phyloP scores from a whole-genome alignment of 2,329 filamentous ascomycete species.

The Epichloe glyceriae region DNA sequence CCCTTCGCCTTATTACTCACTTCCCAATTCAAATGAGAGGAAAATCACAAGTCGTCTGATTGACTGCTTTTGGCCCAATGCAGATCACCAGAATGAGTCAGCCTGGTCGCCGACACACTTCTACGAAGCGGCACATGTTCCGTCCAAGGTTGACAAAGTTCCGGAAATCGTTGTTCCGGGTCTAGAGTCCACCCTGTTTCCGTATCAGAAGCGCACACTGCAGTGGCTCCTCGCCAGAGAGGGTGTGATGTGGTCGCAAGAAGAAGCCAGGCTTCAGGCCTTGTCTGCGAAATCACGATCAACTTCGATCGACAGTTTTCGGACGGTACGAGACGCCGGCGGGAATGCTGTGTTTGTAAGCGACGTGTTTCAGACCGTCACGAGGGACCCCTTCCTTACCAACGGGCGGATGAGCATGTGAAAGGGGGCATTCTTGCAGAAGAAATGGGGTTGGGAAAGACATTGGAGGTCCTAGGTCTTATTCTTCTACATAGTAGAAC shows the following conservation, averaged over 20 bases:
- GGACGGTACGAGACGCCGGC: slow-evolving; percentile 19
- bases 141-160: slow-evolving; percentile 30
- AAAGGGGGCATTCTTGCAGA: slow-evolving; percentile 59
- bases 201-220: slow-evolving; percentile 59
- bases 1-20: slow-evolving; percentile 14
- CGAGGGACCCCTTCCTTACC: slow-evolving; percentile 35
- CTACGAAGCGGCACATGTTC: slow-evolving; percentile 55
- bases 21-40: slow-evolving; percentile 19
- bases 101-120: slow-evolving; percentile 42
- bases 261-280: slow-evolving; percentile 9
- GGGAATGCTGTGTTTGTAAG: slow-evolving; percentile 41
- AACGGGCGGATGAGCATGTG: slow-evolving; percentile 25
- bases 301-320: slow-evolving; percentile 16
- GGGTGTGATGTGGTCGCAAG: slow-evolving; percentile 36
- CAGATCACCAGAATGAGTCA: slow-evolving; percentile 3
- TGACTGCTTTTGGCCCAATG: slow-evolving; percentile 20
- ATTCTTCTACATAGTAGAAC: slow-evolving; percentile 45
- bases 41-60: slow-evolving; percentile 23
- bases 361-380: slow-evolving; percentile 47
- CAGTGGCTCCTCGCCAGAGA: slow-evolving; percentile 59
- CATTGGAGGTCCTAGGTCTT: slow-evolving; percentile 59
- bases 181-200: slow-evolving; percentile 44
- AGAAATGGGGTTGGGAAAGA: slow-evolving; percentile 78
- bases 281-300: slow-evolving; percentile 4
- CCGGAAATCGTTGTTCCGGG: slow-evolving; percentile 28